Evolutionary conservation across 345 rosid species (phyloP).

Genomic region (Salix suchowensis): DNA sequence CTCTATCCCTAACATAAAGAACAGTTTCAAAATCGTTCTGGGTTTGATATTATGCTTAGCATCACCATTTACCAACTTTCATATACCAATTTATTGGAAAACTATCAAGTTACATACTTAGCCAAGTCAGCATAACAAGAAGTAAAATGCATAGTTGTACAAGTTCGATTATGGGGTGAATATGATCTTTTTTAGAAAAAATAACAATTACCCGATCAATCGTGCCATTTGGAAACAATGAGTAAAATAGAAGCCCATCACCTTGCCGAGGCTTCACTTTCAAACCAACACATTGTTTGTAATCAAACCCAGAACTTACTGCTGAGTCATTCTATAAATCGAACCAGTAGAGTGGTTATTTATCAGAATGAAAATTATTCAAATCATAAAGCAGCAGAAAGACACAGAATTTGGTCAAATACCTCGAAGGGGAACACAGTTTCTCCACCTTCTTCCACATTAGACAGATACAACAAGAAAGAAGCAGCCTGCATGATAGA

Average conservation of each 20-base stretch:
- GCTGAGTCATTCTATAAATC: slow-evolving; percentile 42
- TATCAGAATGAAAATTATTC: not conserved
- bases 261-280: slow-evolving; percentile 76
- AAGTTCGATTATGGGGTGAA: not conserved
- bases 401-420: slow-evolving; percentile 12
- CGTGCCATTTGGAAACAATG: slow-evolving; percentile 58
- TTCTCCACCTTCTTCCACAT: slow-evolving; percentile 77
- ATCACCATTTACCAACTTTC: not conserved
- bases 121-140: not conserved
- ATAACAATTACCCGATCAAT: slow-evolving; percentile 49
- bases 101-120: not conserved
- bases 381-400: not conserved
- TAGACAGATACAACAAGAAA: slow-evolving; percentile 60
- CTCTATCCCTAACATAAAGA: not conserved
- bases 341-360: not conserved
- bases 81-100: not conserved
- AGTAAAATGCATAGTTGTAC: not conserved
- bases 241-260: slow-evolving; percentile 69
- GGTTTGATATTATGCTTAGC: not conserved
- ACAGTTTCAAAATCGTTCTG: not conserved
- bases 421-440: slow-evolving; percentile 85
- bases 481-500: slow-evolving; percentile 47
- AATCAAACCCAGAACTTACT: slow-evolving; percentile 43
- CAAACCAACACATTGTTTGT: slow-evolving; percentile 56
- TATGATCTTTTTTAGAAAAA: not conserved